Conservation (phyloP, 2,329 filamentous ascomycete species). For the Neonectria neomacrospora region DNA sequence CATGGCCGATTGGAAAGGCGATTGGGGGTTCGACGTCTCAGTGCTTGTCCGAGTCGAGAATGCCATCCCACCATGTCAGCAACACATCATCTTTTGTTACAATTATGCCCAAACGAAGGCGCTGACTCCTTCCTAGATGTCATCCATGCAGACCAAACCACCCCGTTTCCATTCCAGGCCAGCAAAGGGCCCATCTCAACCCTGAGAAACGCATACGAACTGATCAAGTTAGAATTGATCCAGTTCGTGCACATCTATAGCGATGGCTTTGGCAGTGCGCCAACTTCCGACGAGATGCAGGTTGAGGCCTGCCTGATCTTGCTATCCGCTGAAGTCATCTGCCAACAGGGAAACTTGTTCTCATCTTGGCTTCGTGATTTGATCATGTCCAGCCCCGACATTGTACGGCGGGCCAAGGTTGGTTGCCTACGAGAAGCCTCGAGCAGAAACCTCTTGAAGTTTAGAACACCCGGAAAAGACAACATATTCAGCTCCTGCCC, state of each 20-base stretch:
- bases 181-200: slow-evolving; percentile 17
- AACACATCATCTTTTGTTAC: background rate
- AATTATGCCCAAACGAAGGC: background rate
- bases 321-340: slow-evolving; percentile 22
- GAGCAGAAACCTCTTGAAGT: slow-evolving; percentile 4
- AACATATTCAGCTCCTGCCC: slow-evolving; percentile 19
- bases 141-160: slow-evolving; percentile 21
- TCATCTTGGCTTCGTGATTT: slow-evolving; percentile 31
- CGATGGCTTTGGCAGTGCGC: slow-evolving; percentile 5
- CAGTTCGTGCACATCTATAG: slow-evolving; percentile 24
- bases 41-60: slow-evolving; percentile 52
- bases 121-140: slow-evolving; percentile 6
- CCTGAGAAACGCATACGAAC: slow-evolving; percentile 20
- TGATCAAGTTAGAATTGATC: slow-evolving; percentile 26
- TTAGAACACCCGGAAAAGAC: slow-evolving; percentile 5
- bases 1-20: slow-evolving; percentile 55
- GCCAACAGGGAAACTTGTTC: slow-evolving; percentile 4
- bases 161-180: slow-evolving; percentile 28
- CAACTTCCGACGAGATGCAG: slow-evolving; percentile 25
- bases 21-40: slow-evolving; percentile 52
- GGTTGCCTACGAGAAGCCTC: slow-evolving; percentile 13
- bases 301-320: slow-evolving; percentile 29
- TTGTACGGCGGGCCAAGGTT: slow-evolving; percentile 16
- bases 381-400: slow-evolving; percentile 20
- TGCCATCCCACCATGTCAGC: slow-evolving; percentile 49